Evolutionary conservation across 345 rosid species (phyloP), one percentile per base, ranked within the genome.

Genomic region (Sisymbrium irio): DNA sequence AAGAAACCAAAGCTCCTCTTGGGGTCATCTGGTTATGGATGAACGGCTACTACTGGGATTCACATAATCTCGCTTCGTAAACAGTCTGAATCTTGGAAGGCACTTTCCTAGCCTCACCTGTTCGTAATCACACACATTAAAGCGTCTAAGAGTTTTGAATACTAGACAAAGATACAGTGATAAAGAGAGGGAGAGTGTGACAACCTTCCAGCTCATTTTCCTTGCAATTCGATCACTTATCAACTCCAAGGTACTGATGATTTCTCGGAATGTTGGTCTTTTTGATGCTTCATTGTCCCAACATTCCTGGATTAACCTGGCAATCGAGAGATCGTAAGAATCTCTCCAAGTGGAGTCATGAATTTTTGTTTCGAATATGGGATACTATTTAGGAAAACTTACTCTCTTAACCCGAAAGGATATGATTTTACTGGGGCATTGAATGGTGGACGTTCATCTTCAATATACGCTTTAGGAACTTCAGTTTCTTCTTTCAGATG

Each of bases 371-470:
- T 25, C 19, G 7, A 4, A 22, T 32, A 40, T 5, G 7, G 10
- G 5, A 47, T 46, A 9, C 25, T 18, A 46, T 8, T 28, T 5
- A 28, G 1, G 0, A 4, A 71, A 15, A 72, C 88, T 75, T 80
- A 88, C 97, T 85, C 89, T 83, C 80, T 79, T 59, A 91, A 65
- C 42, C 89, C 87, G 20, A 87, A 61, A 20, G 85, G 83, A 67
- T 91, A 91, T 49, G 59, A 71, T 81, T 85, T 88, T 60, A 80
- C 9, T 0, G 86, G 69, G 78, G 89, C 92, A 79, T 39, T 86
- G 77, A 91, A 88, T 58, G 95, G 89, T 12, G 97, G 91, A 7
- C 97, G 92, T 80, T 88, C 87, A 65, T 85, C 81, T 55, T 80
- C 78, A 15, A 71, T 81, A 65, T 88, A 91, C 17, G 85, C 88